Evolutionary conservation across 1,284 basidiomycete genomes (phyloP).

Genomic region (Microbotryomycetes sp.): DNA sequence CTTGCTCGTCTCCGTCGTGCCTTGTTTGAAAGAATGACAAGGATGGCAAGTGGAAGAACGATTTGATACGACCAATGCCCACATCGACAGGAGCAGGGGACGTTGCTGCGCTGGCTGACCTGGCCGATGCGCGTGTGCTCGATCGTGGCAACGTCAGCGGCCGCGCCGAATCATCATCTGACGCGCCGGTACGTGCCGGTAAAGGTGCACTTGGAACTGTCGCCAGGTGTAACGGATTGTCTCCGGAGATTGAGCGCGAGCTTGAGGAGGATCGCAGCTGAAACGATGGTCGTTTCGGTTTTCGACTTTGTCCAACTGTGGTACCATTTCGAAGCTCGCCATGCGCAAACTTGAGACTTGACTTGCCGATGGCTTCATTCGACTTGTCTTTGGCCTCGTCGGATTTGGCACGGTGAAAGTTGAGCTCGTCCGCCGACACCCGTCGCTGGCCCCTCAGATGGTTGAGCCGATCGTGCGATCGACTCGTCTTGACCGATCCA

Average conservation of each 20-base stretch:
- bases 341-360: background rate
- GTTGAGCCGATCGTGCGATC: background rate
- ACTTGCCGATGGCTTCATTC: background rate
- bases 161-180: too few species aligned
- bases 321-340: background rate
- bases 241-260: background rate
- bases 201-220: background rate
- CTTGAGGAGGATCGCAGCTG: background rate
- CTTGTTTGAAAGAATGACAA: slow-evolving; percentile 19
- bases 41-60: slow-evolving; percentile 24
- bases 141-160: background rate
- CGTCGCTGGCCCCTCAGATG: background rate
- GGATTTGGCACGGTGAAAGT: too few species aligned
- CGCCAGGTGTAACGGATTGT: background rate
- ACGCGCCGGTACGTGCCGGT: background rate
- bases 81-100: background rate
- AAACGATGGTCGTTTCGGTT: background rate
- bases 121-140: background rate
- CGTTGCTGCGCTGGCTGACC: background rate
- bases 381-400: background rate
- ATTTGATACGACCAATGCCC: slow-evolving; percentile 15
- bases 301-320: background rate
- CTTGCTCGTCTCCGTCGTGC: background rate
- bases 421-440: background rate
- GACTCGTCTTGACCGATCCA: background rate